Evolutionary conservation across 257 asterid species (phyloP).

Genomic region (Verbascum thapsus): DNA sequence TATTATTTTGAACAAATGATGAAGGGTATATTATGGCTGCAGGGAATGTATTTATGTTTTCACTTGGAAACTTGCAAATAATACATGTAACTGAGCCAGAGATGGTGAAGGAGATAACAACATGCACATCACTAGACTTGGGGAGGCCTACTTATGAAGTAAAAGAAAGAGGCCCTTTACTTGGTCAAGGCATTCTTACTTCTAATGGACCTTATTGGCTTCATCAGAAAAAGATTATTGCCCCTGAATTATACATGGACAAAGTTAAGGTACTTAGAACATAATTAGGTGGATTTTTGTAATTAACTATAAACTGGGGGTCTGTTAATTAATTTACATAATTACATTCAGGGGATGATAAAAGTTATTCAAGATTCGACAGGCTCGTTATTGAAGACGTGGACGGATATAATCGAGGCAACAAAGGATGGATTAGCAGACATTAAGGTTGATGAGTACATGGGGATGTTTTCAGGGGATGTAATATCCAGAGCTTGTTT

Average conservation of each 20-base stretch:
- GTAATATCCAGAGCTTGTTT: constrained; percentile 49
- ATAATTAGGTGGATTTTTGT: no score
- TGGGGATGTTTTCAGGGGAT: constrained; percentile 46
- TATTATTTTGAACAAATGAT: no score
- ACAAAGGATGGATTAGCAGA: constrained; percentile 41
- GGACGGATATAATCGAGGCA: constrained; percentile 32
- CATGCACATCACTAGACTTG: constrained; percentile 47
- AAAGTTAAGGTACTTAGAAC: constrained; percentile 58
- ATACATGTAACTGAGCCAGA: constrained; percentile 40
- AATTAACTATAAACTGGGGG: no score
- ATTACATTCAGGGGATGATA: constrained; percentile 40
- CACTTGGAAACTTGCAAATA: constrained; percentile 35
- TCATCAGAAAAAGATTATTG: constrained; percentile 49
- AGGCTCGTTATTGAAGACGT: constrained; percentile 29
- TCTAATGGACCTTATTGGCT: constrained; percentile 45
- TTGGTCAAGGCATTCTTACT: constrained; percentile 46
- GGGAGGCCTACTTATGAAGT: constrained; percentile 52
- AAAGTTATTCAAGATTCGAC: constrained; percentile 38
- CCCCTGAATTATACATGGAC: constrained; percentile 52
- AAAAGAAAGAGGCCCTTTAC: constrained; percentile 38
- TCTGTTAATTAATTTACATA: neutral
- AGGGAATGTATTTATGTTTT: constrained; percentile 46
- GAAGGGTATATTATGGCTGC: no score
- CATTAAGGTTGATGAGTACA: constrained; percentile 35
- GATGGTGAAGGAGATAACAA: constrained; percentile 46